These are phyloP conservation scores for Colletotrichum tropicicola DNA, from an alignment of 2,329 filamentous ascomycete genomes.

Conservation along the genomic window DNA sequence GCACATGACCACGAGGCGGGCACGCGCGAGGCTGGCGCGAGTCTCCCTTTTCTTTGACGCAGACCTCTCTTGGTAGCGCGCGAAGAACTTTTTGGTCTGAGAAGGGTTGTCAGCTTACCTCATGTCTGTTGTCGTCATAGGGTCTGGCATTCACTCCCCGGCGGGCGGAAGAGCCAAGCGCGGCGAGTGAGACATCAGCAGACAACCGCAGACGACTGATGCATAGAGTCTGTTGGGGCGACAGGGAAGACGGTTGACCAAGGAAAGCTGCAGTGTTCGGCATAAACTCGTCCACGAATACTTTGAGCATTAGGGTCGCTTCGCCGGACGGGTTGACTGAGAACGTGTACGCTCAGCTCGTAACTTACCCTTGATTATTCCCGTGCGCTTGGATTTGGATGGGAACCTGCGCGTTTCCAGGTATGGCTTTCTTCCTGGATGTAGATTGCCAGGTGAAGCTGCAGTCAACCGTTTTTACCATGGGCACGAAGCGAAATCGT, in stretches of 20 bases:
- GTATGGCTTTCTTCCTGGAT: neutral
- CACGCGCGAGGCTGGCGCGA: neutral
- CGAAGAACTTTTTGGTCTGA: neutral
- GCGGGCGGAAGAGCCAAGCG: neutral
- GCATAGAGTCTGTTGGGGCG: neutral
- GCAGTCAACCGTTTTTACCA: neutral
- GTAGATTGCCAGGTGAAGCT: neutral
- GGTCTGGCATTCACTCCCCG: too few species aligned
- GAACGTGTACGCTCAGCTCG: too few species aligned
- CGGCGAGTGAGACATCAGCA: slow-evolving; percentile 9
- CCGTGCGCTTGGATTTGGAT: neutral
- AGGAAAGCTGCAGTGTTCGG: slow-evolving; percentile 2
- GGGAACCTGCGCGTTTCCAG: neutral
- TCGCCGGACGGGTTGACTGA: too few species aligned
- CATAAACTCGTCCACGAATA: neutral
- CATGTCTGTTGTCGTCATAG: slow-evolving; percentile 12
- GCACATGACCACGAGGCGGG: slow-evolving; percentile 8
- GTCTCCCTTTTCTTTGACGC: neutral
- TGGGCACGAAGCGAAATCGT: neutral
- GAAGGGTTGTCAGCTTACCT: neutral
- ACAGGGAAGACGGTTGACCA: neutral
- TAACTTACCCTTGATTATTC: neutral
- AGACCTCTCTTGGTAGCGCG: neutral
- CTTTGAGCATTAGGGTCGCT: neutral
- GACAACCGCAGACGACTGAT: slow-evolving; percentile 1